Base-by-base conservation (phyloP, 2,329 filamentous ascomycete species). In the Aspergillus amoenus region DNA sequence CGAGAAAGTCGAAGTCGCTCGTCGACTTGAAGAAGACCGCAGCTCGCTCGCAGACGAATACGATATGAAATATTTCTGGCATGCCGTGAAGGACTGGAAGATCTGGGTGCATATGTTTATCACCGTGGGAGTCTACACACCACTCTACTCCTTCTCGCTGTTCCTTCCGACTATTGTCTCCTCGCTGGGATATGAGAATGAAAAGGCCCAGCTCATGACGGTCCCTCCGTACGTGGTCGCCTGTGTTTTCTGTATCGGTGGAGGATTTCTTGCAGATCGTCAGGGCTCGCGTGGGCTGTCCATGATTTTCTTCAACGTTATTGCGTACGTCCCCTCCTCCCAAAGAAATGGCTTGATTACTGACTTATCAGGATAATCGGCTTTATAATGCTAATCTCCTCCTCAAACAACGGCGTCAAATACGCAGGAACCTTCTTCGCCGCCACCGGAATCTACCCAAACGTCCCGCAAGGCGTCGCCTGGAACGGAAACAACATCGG, bases 401-500 rank as follows among this genome's bases (percentile, higher is more conserved):
- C 53, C 8, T 13, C 53, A 15, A 59, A 51, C 39, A 30, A 40
- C 37, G 57, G 46, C 7, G 57, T 59, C 15, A 56, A 59, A 42
- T 59, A 56, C 45, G 57, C 57, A 3, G 57, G 57, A 3, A 56
- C 53, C 5, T 59, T 59, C 40, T 59, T 59, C 44, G 57, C 57
- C 39, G 57, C 57, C 4, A 48, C 49, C 4, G 57, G 57, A 9
- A 59, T 59, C 53, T 56, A 59, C 39, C 53, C 57, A 9, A 56
- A 59, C 21, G 57, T 59, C 2, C 53, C 57, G 0, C 57, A 59
- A 18, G 57, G 57, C 21, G 57, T 59, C 6, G 53, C 57, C 17
- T 59, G 57, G 57, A 56, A 59, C 39, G 57, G 57, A 4, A 59
- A 59, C 52, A 59, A 59, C 21, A 59, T 59, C 27, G 57, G 57